phyloP scores from a whole-genome alignment of 148 eudicot genomes.

The Dysphania ambrosioides region DNA sequence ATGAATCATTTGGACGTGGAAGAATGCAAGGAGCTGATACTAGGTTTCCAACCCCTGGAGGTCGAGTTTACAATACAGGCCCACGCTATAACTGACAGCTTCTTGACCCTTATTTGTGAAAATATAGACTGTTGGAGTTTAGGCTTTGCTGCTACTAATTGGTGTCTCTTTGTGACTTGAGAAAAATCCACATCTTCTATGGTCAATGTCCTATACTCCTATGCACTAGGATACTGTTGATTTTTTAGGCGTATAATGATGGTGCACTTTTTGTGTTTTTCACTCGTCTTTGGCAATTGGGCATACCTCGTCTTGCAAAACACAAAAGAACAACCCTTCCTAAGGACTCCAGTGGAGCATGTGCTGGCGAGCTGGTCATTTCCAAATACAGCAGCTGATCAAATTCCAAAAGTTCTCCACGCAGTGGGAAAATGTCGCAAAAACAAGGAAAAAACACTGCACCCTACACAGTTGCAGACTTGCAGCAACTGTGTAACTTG shows the following conservation, averaged over 20 bases:
- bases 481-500: not conserved
- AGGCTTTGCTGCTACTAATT: not conserved
- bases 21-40: slow-evolving; percentile 58
- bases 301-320: slow-evolving; percentile 1
- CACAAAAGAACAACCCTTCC: not conserved
- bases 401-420: not conserved
- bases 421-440: not conserved
- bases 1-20: slow-evolving; percentile 48
- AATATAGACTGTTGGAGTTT: not conserved
- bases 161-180: not conserved
- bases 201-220: not conserved
- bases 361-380: slow-evolving; percentile 2
- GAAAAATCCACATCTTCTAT: not conserved
- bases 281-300: not conserved
- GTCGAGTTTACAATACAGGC: slow-evolving; percentile 64
- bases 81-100: slow-evolving; percentile 61
- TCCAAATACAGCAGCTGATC: not conserved
- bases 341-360: not conserved
- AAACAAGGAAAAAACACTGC: not conserved
- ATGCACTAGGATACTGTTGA: not conserved
- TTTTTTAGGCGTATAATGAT: not conserved
- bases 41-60: slow-evolving; percentile 64
- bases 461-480: not conserved
- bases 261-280: not conserved
- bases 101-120: not conserved